Conservation (phyloP, 2,329 filamentous ascomycete genomes). For the Sordariomycetes sp. region DNA sequence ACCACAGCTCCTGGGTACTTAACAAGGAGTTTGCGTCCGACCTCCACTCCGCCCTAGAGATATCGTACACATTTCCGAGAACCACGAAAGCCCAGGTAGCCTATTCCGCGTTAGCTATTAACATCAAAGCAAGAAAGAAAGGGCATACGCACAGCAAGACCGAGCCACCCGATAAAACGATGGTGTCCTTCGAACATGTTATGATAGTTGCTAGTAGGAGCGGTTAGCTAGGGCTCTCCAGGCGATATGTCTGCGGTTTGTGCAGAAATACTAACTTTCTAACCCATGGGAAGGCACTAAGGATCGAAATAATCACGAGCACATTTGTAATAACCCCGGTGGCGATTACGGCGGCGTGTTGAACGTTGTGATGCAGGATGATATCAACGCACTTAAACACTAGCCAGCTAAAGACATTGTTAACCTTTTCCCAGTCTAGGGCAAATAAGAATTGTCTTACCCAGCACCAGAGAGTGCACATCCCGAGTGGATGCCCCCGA, state of each 20-base stretch:
- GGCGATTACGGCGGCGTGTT: constrained; percentile 22
- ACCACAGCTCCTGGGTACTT: constrained; percentile 26
- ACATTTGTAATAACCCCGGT: constrained; percentile 25
- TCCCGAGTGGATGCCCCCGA: constrained; percentile 29
- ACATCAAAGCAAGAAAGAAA: background rate
- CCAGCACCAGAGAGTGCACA: constrained; percentile 25
- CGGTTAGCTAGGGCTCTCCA: background rate
- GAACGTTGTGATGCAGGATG: constrained; percentile 17
- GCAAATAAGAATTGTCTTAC: constrained; percentile 12
- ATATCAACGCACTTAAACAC: constrained; percentile 27
- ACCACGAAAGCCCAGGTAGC: constrained; percentile 26
- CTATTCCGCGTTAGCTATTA: constrained; percentile 9
- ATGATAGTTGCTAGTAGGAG: constrained; percentile 22
- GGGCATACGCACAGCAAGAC: constrained; percentile 21
- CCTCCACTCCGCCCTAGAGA: constrained; percentile 21
- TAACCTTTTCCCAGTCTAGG: background rate
- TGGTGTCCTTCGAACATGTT: constrained; percentile 29
- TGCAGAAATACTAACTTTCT: constrained; percentile 21
- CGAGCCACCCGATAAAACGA: constrained; percentile 29
- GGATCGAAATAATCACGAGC: constrained; percentile 23
- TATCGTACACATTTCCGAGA: constrained; percentile 25
- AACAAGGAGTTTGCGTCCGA: constrained; percentile 20
- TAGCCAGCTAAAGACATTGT: constrained; percentile 19
- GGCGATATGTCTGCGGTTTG: background rate
- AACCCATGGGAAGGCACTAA: constrained; percentile 28